These are phyloP conservation scores for Stramenopiles sp. DNA, from an alignment of 352 stramenopile species.

Conservation along the genomic window DNA sequence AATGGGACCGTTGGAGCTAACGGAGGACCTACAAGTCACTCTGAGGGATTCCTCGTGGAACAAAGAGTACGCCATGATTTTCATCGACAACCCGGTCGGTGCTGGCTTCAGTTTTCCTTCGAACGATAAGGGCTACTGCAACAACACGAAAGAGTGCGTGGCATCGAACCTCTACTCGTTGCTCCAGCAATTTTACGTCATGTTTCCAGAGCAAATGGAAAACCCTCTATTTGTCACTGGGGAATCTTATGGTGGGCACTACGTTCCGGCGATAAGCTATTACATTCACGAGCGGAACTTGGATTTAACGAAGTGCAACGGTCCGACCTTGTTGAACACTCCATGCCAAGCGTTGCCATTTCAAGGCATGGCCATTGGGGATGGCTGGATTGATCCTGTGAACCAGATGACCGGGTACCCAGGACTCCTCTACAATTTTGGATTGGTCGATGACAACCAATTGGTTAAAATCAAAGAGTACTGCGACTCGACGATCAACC, in stretches of 20 bases:
- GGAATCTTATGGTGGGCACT: slow-evolving; percentile 15
- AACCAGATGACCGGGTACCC: slow-evolving; percentile 20
- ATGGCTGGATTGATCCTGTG: slow-evolving; percentile 24
- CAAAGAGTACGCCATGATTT: slow-evolving; percentile 25
- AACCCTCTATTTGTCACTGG: slow-evolving; percentile 21
- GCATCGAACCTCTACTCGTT: slow-evolving; percentile 30
- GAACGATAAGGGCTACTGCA: slow-evolving; percentile 18
- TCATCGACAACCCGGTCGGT: slow-evolving; percentile 27
- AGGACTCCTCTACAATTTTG: slow-evolving; percentile 22
- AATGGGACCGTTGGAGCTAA: slow-evolving; percentile 23
- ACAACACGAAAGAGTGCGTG: slow-evolving; percentile 17
- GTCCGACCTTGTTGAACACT: too few relatives aligned
- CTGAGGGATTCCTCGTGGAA: slow-evolving; percentile 17
- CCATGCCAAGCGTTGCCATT: slow-evolving; percentile 15
- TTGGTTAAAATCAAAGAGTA: too few relatives aligned
- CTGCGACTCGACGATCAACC: slow-evolving; percentile 15
- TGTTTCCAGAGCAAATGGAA: slow-evolving; percentile 24
- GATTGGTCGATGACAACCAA: too few relatives aligned
- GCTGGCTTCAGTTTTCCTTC: slow-evolving; percentile 22
- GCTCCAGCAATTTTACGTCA: slow-evolving; percentile 25
- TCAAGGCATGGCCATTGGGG: slow-evolving; percentile 23
- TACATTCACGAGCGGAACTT: background rate
- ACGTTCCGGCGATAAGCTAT: background rate
- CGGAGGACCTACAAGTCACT: slow-evolving; percentile 13
- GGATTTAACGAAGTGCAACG: background rate